Base-by-base conservation (phyloP, 2,329 filamentous ascomycete genomes). In the Microdochium trichocladiopsis region DNA sequence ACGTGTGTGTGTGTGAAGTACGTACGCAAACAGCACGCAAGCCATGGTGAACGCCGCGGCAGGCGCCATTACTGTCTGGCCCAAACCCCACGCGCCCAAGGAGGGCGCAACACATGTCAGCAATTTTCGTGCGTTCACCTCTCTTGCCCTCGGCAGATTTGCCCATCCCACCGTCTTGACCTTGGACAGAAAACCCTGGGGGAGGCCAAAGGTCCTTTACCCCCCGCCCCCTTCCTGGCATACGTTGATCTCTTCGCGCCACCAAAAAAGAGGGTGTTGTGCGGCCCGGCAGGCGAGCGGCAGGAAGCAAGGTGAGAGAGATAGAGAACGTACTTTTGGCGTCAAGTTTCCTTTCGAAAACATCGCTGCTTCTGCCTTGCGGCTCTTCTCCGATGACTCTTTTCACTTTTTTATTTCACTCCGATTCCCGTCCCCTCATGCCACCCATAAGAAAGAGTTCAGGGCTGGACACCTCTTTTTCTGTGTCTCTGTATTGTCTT, bases 1-100 rank as follows among this genome's bases (percentile, higher is more conserved):
- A 48, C 25, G 8, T 6, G n/a, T 10, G 23, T n/a, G n/a, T n/a
- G n/a, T n/a, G n/a, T n/a, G 9, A 48, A 11, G 16, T 18, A 50
- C 69, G 60, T 64, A 75, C 66, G 73, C 73, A 53, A 80, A 74
- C 22, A 80, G 65, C 12, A 80, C 61, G 48, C 70, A 67, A 3
- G 77, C 77, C 77, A 80, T 80, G 18, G 74, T 75, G 55, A 79
- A 78, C 37, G 77, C 77, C 18, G 77, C 77, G 22, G 74, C 62
- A 9, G 77, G 77, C 51, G 75, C 74, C 54, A 74, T 73, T 52
- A 79, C 65, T 36, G 66, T 72, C 73, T 76, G 21, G 33, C 14
- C 5, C 16, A 18, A 8, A 21, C 18, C 5, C 36, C 36, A 41
- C 5, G 14, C 14, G 8, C 28, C 8, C 14, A 33, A 8, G 28